These are phyloP conservation scores for Globisporangium sylvaticum DNA, from an alignment of 352 stramenopile genomes.

Conservation along the genomic window DNA sequence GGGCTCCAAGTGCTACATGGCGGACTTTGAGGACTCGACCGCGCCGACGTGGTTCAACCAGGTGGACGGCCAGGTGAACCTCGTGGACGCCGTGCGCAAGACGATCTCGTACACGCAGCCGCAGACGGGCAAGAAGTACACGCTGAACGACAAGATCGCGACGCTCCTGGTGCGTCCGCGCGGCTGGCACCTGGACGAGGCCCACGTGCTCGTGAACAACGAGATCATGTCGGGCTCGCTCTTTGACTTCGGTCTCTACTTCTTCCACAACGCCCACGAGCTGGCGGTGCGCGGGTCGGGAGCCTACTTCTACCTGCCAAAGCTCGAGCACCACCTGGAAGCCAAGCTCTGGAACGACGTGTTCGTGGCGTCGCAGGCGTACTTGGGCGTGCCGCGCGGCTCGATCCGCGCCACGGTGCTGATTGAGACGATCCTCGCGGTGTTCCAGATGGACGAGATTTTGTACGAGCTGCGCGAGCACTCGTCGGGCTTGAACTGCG, in stretches of 20 bases:
- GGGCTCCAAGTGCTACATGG: conserved; percentile 94
- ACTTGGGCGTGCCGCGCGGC: conserved; percentile 88
- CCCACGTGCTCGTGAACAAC: conserved; percentile 92
- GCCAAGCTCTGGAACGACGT: conserved; percentile 96
- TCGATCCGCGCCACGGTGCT: conserved; percentile 93
- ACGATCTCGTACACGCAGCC: conserved; percentile 86
- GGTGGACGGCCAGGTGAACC: conserved; percentile 91
- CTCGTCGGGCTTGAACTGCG: conserved; percentile 95
- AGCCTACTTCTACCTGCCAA: conserved; percentile 96
- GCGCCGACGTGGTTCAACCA: conserved; percentile 93
- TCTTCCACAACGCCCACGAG: conserved; percentile 94
- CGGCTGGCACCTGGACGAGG: conserved; percentile 94
- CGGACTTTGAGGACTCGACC: conserved; percentile 94
- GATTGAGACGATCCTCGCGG: conserved; percentile 96
- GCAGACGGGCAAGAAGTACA: conserved; percentile 70
- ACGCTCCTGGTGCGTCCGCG: conserved; percentile 91
- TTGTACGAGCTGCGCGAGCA: conserved; percentile 95
- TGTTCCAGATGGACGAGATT: conserved; percentile 97
- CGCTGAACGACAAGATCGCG: conserved; percentile 71
- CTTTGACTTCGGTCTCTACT: conserved; percentile 96
- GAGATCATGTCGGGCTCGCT: conserved; percentile 89
- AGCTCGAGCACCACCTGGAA: conserved; percentile 94
- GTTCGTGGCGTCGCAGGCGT: conserved; percentile 91
- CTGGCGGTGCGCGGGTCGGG: conserved; percentile 80
- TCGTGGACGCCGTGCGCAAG: conserved; percentile 89